Percentiles rank a stretch among this genome's conserved stretches.
phyloP scores from a whole-genome alignment of 768 basidiomycete genomes.

The Leccinellum luteum region DNA sequence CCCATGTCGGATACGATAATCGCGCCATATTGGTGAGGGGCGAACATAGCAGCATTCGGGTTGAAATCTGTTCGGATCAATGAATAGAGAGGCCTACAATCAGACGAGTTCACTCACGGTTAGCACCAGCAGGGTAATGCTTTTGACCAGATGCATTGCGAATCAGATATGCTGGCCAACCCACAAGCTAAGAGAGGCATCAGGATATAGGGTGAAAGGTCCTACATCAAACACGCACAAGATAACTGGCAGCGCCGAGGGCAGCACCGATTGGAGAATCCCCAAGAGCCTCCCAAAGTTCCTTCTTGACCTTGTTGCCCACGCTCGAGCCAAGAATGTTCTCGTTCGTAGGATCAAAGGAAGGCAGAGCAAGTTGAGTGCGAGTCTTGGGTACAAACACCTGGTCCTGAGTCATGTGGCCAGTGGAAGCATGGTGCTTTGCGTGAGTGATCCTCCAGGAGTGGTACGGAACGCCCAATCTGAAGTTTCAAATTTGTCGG shows the following conservation, averaged over 20 bases:
- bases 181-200: conserved; percentile 50
- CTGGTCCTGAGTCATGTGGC: conserved; percentile 92
- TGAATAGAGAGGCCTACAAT: background rate
- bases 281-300: conserved; percentile 82
- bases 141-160: conserved; percentile 83
- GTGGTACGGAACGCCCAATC: conserved; percentile 94
- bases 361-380: conserved; percentile 60
- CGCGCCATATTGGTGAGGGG: conserved; percentile 73
- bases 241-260: conserved; percentile 50
- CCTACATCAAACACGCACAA: conserved; percentile 41
- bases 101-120: conserved; percentile 52
- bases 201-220: background rate
- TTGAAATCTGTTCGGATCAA: conserved; percentile 57
- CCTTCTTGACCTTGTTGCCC: conserved; percentile 61
- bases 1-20: conserved; percentile 84
- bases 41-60: conserved; percentile 77
- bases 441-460: conserved; percentile 94
- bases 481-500: conserved; percentile 30
- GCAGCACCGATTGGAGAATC: conserved; percentile 83
- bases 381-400: conserved; percentile 95
- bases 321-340: conserved; percentile 64
- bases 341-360: conserved; percentile 66
- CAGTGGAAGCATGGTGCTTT: conserved; percentile 94
- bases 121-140: conserved; percentile 74
- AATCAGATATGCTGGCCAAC: conserved; percentile 85